Conservation (phyloP, 371 early-diverging fungal species). For the Umbelopsis sp. region DNA sequence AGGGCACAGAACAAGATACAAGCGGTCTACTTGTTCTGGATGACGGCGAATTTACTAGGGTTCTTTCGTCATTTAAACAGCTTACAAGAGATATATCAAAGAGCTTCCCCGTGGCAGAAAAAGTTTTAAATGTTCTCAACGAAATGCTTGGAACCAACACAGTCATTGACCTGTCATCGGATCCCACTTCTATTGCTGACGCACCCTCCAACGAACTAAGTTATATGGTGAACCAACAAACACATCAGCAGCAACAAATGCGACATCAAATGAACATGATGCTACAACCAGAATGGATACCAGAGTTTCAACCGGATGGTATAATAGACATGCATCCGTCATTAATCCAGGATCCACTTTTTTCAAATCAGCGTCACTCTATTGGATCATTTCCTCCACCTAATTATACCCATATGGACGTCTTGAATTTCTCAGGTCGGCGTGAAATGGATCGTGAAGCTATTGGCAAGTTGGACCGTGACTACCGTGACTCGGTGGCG, state of each 20-base stretch:
- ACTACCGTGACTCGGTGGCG: not conserved
- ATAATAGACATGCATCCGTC: constrained; percentile 6
- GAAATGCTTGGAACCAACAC: constrained; percentile 3
- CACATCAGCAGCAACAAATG: not conserved
- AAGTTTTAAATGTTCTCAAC: not conserved
- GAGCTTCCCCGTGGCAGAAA: constrained; percentile 3
- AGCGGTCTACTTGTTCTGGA: not conserved
- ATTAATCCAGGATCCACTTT: constrained; percentile 2
- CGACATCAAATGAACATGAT: constrained; percentile 8
- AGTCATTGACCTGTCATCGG: not conserved
- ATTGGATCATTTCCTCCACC: constrained; percentile 20
- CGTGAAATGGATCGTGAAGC: constrained; percentile 21
- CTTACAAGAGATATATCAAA: constrained; percentile 4
- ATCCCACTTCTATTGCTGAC: constrained; percentile 6
- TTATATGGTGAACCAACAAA: constrained; percentile 1
- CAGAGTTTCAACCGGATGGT: constrained; percentile 1
- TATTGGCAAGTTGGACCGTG: constrained; percentile 18
- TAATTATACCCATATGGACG: constrained; percentile 11
- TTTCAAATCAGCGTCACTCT: constrained; percentile 5
- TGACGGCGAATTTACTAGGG: not conserved
- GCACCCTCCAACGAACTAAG: not conserved
- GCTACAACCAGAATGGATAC: constrained; percentile 11
- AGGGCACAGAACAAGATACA: not conserved
- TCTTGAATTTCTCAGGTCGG: constrained; percentile 11
- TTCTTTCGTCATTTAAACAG: not conserved